phyloP scores from a whole-genome alignment of 768 basidiomycete species.

The Pleurotus eryngii region DNA sequence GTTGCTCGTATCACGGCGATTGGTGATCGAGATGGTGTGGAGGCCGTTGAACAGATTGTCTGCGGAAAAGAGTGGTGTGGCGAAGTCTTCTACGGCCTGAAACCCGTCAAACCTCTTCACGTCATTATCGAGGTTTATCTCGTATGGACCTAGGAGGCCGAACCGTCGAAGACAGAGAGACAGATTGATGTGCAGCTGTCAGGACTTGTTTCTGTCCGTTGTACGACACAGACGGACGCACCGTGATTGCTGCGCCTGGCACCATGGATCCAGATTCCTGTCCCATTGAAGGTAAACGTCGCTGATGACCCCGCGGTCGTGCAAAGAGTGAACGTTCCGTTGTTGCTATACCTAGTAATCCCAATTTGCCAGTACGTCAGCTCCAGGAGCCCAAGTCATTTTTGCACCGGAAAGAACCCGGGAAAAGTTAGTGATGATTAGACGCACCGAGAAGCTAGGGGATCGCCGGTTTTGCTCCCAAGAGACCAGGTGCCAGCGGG shows the following conservation, averaged over 20 bases:
- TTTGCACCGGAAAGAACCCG: too few relatives aligned
- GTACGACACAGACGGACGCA: not conserved
- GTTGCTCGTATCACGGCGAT: not conserved
- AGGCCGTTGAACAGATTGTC: not conserved
- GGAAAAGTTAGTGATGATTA: too few relatives aligned
- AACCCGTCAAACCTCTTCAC: not conserved
- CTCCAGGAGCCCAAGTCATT: too few relatives aligned
- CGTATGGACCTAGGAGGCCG: not conserved
- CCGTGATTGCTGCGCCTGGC: slow-evolving; percentile 3
- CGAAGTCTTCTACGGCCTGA: not conserved
- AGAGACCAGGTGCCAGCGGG: not conserved
- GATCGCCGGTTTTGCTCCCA: not conserved
- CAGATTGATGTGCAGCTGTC: too few relatives aligned
- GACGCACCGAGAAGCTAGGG: not conserved
- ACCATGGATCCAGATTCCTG: slow-evolving; percentile 1
- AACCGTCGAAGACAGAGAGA: too few relatives aligned
- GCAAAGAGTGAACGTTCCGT: slow-evolving; percentile 6
- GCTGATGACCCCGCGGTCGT: not conserved
- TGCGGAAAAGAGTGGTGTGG: slow-evolving; percentile 4
- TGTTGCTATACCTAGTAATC: not conserved
- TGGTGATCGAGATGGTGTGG: slow-evolving; percentile 4
- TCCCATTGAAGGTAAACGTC: slow-evolving; percentile 9
- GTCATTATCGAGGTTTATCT: slow-evolving; percentile 5
- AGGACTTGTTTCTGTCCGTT: too few relatives aligned
- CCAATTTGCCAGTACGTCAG: too few relatives aligned